Conservation (phyloP, 75 land plant species). For the Isoetes taiwanensis region DNA sequence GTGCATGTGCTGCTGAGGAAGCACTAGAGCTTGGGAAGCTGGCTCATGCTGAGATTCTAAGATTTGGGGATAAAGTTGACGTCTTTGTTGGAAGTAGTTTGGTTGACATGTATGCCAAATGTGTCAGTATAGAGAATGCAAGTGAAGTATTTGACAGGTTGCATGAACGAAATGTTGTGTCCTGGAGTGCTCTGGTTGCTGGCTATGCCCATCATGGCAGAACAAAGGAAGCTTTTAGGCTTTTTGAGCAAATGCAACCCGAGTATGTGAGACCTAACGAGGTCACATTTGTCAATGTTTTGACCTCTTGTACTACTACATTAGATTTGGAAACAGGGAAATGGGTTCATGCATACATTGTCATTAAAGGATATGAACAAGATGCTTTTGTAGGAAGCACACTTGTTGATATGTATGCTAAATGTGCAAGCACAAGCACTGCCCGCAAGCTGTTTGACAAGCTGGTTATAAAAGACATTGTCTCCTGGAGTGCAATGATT, state of each 20-base stretch:
- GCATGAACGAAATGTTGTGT: slow-evolving; percentile 18
- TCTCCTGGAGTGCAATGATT: slow-evolving; percentile 16
- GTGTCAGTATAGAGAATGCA: slow-evolving; percentile 13
- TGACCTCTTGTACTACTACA: slow-evolving; percentile 10
- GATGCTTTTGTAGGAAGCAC: slow-evolving; percentile 27
- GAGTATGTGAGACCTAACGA: too few relatives aligned
- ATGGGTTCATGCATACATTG: slow-evolving; percentile 19
- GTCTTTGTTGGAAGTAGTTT: slow-evolving; percentile 21
- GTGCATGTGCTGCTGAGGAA: slow-evolving; percentile 13
- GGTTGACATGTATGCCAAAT: slow-evolving; percentile 28
- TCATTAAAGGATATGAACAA: slow-evolving; percentile 14
- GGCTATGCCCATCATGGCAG: slow-evolving; percentile 23
- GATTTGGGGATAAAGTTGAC: slow-evolving; percentile 17
- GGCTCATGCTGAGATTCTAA: slow-evolving; percentile 16
- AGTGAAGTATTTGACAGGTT: slow-evolving; percentile 23
- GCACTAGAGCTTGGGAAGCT: slow-evolving; percentile 19
- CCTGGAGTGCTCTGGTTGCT: slow-evolving; percentile 34
- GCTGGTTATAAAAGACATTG: slow-evolving; percentile 4
- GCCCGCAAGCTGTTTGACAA: slow-evolving; percentile 8
- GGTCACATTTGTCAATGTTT: too few relatives aligned
- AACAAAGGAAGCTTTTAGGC: slow-evolving; percentile 11
- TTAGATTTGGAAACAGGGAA: slow-evolving; percentile 16
- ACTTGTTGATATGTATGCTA: slow-evolving; percentile 20
- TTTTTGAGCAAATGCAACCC: slow-evolving; percentile 13
- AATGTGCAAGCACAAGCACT: background rate